phyloP scores from a whole-genome alignment of 148 eudicot species.

The Chenopodium berlandieri region DNA sequence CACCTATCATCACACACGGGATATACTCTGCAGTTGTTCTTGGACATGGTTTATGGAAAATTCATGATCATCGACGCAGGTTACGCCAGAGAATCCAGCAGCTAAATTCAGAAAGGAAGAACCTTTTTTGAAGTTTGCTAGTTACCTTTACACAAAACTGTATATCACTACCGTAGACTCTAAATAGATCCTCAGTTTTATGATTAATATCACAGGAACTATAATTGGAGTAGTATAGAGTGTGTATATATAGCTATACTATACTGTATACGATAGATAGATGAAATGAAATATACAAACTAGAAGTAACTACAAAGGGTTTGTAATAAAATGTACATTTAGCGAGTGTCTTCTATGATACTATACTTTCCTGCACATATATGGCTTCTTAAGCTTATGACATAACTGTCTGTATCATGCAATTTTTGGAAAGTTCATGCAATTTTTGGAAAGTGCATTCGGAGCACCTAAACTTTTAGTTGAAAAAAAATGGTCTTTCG shows the following conservation, averaged over 20 bases:
- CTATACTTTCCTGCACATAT: background rate
- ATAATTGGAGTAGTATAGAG: background rate
- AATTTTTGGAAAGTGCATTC: background rate
- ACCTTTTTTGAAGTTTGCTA: constrained; percentile 9
- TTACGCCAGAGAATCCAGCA: constrained; percentile 70
- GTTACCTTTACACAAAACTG: constrained; percentile 17
- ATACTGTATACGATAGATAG: too few relatives aligned
- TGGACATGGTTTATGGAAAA: constrained; percentile 95
- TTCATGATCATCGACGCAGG: constrained; percentile 72
- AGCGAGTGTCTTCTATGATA: too few relatives aligned
- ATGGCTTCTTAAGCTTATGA: background rate
- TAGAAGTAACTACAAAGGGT: constrained; percentile 1
- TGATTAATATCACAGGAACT: background rate
- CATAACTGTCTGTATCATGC: background rate
- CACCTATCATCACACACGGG: constrained; percentile 91
- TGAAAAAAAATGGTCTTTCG: too few relatives aligned
- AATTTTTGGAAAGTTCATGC: background rate
- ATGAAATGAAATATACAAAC: background rate
- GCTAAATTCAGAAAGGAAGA: constrained; percentile 51
- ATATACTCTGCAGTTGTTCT: constrained; percentile 86
- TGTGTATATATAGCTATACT: background rate
- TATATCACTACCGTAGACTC: constrained; percentile 18
- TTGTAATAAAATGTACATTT: constrained; percentile 13
- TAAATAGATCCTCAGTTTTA: background rate
- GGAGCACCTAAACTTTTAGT: too few relatives aligned